Conservation (phyloP, 768 basidiomycete species). For the Boletus subparvulus region DNA sequence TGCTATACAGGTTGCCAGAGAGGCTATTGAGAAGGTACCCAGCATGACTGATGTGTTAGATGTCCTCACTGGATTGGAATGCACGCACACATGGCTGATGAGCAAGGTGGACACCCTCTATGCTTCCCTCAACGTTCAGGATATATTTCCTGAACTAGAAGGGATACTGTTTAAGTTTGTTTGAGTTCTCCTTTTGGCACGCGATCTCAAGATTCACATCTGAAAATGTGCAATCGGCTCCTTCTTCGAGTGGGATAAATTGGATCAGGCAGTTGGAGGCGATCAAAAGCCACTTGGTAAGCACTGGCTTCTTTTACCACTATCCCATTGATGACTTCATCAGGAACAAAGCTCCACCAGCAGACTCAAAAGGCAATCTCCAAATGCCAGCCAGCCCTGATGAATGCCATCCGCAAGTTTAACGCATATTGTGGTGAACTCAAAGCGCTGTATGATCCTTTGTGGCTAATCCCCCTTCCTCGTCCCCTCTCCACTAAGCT, state of each 20-base stretch:
- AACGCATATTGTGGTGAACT: neutral
- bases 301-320: neutral
- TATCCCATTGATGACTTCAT: neutral
- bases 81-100: constrained; percentile 1
- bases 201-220: constrained; percentile 2
- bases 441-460: neutral
- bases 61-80: neutral
- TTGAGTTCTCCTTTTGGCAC: neutral
- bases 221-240: neutral
- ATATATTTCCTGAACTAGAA: neutral
- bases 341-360: neutral
- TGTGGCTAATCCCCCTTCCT: neutral
- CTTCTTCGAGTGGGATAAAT: constrained; percentile 5
- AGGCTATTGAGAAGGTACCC: neutral
- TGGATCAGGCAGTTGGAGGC: neutral
- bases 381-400: neutral
- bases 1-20: neutral
- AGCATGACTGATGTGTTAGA: neutral
- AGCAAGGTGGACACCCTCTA: constrained; percentile 7
- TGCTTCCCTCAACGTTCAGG: constrained; percentile 4
- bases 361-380: neutral
- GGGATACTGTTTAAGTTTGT: neutral
- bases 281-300: neutral
- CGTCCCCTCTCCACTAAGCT: neutral
- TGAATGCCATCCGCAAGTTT: neutral